A percentile compares a stretch with the other conserved stretches of the same genome.
Evolutionary conservation across 176 grass and related monocot species (phyloP).

Genomic region (Juncus inflexus): DNA sequence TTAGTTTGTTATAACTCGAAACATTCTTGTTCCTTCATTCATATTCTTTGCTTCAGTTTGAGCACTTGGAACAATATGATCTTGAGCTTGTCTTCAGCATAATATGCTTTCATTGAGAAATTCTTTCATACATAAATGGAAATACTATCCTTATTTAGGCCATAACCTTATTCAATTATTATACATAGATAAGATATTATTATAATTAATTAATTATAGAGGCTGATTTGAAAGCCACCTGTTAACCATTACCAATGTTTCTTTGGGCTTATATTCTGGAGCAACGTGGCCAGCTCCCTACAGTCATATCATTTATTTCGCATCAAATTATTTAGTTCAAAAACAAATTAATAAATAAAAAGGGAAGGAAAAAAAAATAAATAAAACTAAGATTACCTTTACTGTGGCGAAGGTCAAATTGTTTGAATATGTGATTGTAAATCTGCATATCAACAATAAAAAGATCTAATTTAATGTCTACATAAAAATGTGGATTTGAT

Average conservation of each 20-base stretch:
- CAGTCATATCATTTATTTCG: not conserved
- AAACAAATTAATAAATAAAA: not conserved
- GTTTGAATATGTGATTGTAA: conserved; percentile 28
- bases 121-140: not conserved
- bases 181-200: not conserved
- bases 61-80: too few relatives aligned
- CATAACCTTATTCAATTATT: not conserved
- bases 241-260: conserved; percentile 29
- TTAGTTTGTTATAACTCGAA: not conserved
- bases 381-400: conserved; percentile 30
- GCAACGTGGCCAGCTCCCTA: conserved; percentile 42
- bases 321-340: not conserved
- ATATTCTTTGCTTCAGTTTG: too few relatives aligned
- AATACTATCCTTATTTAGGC: too few relatives aligned
- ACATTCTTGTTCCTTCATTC: not conserved
- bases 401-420: conserved; percentile 47
- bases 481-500: not conserved
- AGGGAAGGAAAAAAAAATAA: not conserved
- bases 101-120: not conserved
- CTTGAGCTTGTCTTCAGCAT: too few relatives aligned
- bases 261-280: conserved; percentile 37
- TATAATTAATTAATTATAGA: conserved; percentile 10
- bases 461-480: not conserved
- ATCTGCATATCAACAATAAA: not conserved
- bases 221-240: conserved; percentile 31